phyloP scores from a whole-genome alignment of 805 yeast species.

The Metschnikowia baotianmanensis region DNA sequence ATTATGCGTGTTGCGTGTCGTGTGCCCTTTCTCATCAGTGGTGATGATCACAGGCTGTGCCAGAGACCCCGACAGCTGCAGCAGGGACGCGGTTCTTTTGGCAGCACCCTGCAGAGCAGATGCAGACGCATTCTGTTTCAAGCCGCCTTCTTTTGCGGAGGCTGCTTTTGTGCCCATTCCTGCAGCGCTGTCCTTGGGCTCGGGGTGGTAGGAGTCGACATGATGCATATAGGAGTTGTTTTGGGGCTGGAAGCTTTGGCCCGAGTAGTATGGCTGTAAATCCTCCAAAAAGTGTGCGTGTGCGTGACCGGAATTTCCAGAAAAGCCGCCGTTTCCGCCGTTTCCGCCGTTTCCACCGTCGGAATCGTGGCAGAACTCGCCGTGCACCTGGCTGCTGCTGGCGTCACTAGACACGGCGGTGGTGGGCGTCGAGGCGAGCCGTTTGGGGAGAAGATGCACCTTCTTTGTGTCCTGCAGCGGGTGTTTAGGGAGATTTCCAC shows the following conservation, averaged over 20 bases:
- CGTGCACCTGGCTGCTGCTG: constrained; percentile 6
- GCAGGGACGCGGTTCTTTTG: constrained; percentile 2
- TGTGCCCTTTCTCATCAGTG: constrained; percentile 41
- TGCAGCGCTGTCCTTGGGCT: constrained; percentile 2
- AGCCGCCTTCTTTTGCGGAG: no score
- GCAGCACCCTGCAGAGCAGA: no score
- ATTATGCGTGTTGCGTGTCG: constrained; percentile 19
- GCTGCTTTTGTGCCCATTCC: not conserved
- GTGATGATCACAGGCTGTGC: constrained; percentile 34
- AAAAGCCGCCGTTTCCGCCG: not conserved
- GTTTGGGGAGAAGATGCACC: constrained; percentile 34
- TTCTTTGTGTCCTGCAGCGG: constrained; percentile 2
- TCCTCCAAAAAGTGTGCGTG: constrained; percentile 15
- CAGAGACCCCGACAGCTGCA: constrained; percentile 12
- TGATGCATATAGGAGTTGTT: constrained; percentile 7
- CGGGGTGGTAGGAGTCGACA: constrained; percentile 23
- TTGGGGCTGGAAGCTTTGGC: constrained; percentile 8
- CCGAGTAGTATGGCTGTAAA: constrained; percentile 22
- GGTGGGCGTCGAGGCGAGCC: constrained; percentile 53
- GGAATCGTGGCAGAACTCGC: not conserved
- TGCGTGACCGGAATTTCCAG: not conserved
- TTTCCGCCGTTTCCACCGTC: not conserved
- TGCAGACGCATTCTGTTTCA: no score
- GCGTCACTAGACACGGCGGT: constrained; percentile 52
- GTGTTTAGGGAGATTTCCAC: not conserved